Conservation (phyloP, 2,329 filamentous ascomycete species). For the Fusarium liriodendri region DNA sequence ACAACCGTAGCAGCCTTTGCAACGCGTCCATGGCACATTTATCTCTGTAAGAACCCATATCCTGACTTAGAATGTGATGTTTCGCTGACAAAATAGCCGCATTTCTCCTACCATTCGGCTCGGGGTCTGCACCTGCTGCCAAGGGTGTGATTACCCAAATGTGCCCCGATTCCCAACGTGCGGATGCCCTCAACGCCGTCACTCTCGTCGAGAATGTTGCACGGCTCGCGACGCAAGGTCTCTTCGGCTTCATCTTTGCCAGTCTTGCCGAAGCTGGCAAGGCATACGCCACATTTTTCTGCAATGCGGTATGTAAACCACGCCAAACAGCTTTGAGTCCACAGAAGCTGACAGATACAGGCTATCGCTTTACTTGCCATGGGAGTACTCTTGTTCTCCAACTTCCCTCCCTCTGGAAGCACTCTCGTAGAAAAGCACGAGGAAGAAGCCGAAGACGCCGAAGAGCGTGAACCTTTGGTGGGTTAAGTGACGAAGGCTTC, state of each 20-base stretch:
- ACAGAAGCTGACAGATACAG: constrained; percentile 45
- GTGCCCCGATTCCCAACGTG: constrained; percentile 69
- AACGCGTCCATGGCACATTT: constrained; percentile 74
- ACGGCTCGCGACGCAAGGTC: constrained; percentile 68
- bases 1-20: constrained; percentile 73
- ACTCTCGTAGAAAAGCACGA: constrained; percentile 45
- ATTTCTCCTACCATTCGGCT: constrained; percentile 73
- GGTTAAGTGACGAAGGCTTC: neutral
- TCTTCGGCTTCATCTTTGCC: constrained; percentile 77
- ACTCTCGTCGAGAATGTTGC: constrained; percentile 78
- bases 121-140: constrained; percentile 75
- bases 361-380: constrained; percentile 62
- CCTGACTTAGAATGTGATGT: accelerated
- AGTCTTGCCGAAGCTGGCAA: constrained; percentile 69
- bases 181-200: constrained; percentile 76
- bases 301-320: constrained; percentile 73
- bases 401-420: constrained; percentile 55
- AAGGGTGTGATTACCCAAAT: constrained; percentile 81
- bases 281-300: constrained; percentile 73
- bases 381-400: constrained; percentile 54
- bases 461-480: constrained; percentile 6
- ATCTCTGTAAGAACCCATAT: constrained; percentile 58
- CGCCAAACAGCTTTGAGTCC: too few species aligned
- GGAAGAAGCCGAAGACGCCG: neutral
- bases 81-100: constrained; percentile 57